Evolutionary conservation across 225 moss, liverwort and hornwort genomes (phyloP).

Genomic region (Marchantia polymorpha): DNA sequence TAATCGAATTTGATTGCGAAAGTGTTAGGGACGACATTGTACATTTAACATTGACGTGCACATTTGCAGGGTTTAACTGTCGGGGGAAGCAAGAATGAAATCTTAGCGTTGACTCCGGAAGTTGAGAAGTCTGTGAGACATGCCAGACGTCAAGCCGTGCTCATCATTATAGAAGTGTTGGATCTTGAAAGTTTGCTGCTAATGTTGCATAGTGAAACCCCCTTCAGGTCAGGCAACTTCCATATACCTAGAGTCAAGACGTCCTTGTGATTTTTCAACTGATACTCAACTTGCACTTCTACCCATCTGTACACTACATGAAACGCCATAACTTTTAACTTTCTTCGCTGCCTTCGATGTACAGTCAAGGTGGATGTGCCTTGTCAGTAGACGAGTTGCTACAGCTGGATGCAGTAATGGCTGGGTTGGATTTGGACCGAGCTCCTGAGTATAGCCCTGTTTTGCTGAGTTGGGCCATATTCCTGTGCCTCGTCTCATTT

Average conservation of each 20-base stretch:
- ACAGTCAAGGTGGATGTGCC: slow-evolving; percentile 73
- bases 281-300: too few species aligned
- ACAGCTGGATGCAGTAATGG: slow-evolving; percentile 67
- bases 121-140: slow-evolving; percentile 69
- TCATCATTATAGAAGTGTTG: slow-evolving; percentile 84
- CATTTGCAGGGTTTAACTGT: slow-evolving; percentile 52
- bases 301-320: too few species aligned
- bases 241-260: neutral
- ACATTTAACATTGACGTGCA: neutral
- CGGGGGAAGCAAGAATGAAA: slow-evolving; percentile 68
- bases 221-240: slow-evolving; percentile 59
- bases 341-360: neutral
- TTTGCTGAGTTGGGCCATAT: slow-evolving; percentile 90
- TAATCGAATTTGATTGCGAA: neutral
- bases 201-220: slow-evolving; percentile 85
- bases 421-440: slow-evolving; percentile 52
- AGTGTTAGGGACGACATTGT: neutral
- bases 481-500: slow-evolving; percentile 81
- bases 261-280: too few species aligned
- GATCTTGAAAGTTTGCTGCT: slow-evolving; percentile 84
- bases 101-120: slow-evolving; percentile 82
- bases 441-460: slow-evolving; percentile 74
- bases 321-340: neutral
- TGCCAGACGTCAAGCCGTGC: slow-evolving; percentile 76
- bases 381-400: slow-evolving; percentile 78